Evolutionary conservation across 495 filamentous ascomycete genomes (phyloP).

Genomic region (Bombardia bombarda): DNA sequence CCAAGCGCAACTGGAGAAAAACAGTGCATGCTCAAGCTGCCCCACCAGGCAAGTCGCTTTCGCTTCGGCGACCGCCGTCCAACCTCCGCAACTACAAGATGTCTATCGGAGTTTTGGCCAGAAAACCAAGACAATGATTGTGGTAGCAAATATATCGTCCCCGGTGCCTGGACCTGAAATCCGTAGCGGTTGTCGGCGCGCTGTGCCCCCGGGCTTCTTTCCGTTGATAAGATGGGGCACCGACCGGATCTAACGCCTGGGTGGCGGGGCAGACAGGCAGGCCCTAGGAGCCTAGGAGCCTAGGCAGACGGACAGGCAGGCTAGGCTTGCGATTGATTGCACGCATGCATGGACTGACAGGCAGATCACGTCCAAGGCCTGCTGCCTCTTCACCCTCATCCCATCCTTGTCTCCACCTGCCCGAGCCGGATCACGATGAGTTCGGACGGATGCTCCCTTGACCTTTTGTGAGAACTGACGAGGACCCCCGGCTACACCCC

Average conservation of each 20-base stretch:
- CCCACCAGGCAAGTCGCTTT: too few species aligned
- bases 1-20: too few species aligned
- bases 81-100: too few species aligned
- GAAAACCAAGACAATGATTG: too few species aligned
- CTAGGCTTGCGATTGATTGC: background rate
- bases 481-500: constrained; percentile 3
- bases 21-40: too few species aligned
- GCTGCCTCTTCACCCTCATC: constrained; percentile 5
- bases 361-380: constrained; percentile 15
- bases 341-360: constrained; percentile 7
- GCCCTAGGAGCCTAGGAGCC: background rate
- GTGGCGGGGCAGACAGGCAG: too few species aligned
- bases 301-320: background rate
- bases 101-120: too few species aligned
- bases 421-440: constrained; percentile 13
- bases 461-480: constrained; percentile 2
- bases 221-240: background rate
- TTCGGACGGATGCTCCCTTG: constrained; percentile 5
- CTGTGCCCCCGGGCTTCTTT: background rate
- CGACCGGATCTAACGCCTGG: too few species aligned
- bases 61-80: too few species aligned
- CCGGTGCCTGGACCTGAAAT: background rate
- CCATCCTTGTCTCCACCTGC: constrained; percentile 11
- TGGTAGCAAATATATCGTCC: background rate
- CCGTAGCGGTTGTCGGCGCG: background rate